Base-by-base conservation (phyloP, 257 asterid genomes). In the Jacaranda mimosifolia region DNA sequence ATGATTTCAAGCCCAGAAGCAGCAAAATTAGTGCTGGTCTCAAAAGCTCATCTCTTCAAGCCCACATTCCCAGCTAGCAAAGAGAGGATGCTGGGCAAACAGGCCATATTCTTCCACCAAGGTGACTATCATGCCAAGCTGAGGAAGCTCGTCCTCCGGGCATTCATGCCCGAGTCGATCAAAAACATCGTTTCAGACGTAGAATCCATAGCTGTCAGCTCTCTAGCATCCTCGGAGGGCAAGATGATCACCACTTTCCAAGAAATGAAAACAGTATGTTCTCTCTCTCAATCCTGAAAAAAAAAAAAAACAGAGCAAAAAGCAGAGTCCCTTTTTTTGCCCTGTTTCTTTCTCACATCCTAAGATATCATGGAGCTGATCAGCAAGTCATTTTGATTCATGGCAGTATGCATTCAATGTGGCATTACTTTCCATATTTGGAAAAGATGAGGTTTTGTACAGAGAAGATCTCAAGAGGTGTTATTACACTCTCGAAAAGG, bases 21-120 rank as follows among this genome's bases (percentile, higher is more conserved):
- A 0, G 94, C 92, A 1, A 91, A 87, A 35, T 70, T 81, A 0
- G 97, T 91, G 19, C 85, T 91, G 3, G 91, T 91, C 0, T 77
- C 97, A 0, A 89, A 87, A 76, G 90, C 97, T 32, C 88, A 86
- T 63, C 91, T 91, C 48, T 91, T 91, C 74, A 91, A 91, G 80
- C 97, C 97, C 79, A 91, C 97, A 77, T 91, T 89, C 64, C 97
- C 97, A 1, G 96, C 95, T 3, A 91, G 95, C 83, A 91, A 89
- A 80, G 93, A 88, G 81, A 83, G 96, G 82, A 91, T 91, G 91
- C 69, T 91, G 10, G 97, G 97, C 9, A 89, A 88, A 78, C 92
- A 91, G 60, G 97, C 95, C 10, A 89, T 92, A 49, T 91, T 91
- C 85, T 91, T 91, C 71, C 92, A 88, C 49, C 92, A 90, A 46